Conservation (phyloP, 75 land plant species). For the Cryptomeria japonica region DNA sequence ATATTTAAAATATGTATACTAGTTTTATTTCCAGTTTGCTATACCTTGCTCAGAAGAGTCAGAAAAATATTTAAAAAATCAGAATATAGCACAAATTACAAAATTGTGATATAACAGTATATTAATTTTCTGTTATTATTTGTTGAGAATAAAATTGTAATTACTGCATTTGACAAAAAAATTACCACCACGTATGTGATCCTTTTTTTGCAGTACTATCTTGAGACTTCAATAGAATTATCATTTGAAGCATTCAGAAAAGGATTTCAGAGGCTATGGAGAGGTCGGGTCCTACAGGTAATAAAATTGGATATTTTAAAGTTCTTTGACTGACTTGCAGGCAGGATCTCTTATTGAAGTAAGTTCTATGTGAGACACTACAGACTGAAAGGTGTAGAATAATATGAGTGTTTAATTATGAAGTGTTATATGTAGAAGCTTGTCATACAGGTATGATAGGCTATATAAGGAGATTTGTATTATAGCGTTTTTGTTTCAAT, state of each 20-base stretch:
- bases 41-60: no score
- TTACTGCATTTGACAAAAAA: not conserved
- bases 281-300: conserved; percentile 24
- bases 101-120: no score
- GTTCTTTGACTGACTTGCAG: not conserved
- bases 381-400: not conserved
- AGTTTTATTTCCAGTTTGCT: no score
- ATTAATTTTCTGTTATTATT: not conserved
- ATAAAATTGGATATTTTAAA: not conserved
- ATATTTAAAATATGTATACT: no score
- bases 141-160: not conserved
- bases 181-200: not conserved
- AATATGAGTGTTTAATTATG: not conserved
- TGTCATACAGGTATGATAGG: not conserved
- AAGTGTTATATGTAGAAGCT: not conserved
- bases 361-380: not conserved
- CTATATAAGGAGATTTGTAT: not conserved
- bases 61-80: no score
- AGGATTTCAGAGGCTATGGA: conserved; percentile 23
- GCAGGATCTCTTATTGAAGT: not conserved
- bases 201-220: conserved; percentile 22
- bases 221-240: conserved; percentile 18
- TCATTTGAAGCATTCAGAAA: conserved; percentile 25
- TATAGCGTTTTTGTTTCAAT: not conserved
- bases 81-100: no score